Evolutionary conservation across 768 basidiomycete genomes (phyloP), one percentile per base, ranked within the genome.

Genomic region (Tremella fuciformis): DNA sequence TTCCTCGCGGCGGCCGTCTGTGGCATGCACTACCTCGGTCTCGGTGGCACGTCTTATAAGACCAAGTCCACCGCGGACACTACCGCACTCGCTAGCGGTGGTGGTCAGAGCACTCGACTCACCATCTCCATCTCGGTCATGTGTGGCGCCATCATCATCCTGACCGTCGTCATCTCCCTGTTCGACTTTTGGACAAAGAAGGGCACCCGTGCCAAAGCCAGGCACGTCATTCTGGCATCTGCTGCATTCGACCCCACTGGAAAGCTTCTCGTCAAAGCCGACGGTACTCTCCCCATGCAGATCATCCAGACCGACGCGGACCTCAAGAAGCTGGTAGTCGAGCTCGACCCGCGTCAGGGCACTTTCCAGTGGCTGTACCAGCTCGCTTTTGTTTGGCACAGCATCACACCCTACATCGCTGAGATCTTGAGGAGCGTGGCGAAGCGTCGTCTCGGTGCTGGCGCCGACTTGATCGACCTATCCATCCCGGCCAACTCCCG

Each of bases 331-430:
- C 60, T 76, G 21, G 53, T 75, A 22, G 57, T 58, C 29, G 70
- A 77, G 55, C 71, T 77, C 11, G 75, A 77, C 49, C 74, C 73
- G 21, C 65, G 68, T n/a, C 65, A 68, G 49, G 60, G 71, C n/a
- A 75, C 71, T 6, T 78, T 76, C 71, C 77, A 77, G 53, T 78
- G 76, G 76, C 65, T 78, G 3, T 78, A 73, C 67, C 67, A 70
- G 29, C 64, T 78, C 18, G 69, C 75, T 1, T 77, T 76, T 67
- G 69, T 76, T 62, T 78, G 77, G 77, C 26, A 55, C 19, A 59
- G 75, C 24, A 69, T 78, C 52, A 64, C 63, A 11, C 74, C 77
- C 8, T 46, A 18, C 42, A n/a, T 46, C 15, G 22, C n/a, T 15
- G 42, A 46, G 22, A 46, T 46, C 22, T 22, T 46, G n/a, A n/a